Base-by-base conservation (phyloP, 2,329 filamentous ascomycete genomes). In the Sporothrix curviconia region DNA sequence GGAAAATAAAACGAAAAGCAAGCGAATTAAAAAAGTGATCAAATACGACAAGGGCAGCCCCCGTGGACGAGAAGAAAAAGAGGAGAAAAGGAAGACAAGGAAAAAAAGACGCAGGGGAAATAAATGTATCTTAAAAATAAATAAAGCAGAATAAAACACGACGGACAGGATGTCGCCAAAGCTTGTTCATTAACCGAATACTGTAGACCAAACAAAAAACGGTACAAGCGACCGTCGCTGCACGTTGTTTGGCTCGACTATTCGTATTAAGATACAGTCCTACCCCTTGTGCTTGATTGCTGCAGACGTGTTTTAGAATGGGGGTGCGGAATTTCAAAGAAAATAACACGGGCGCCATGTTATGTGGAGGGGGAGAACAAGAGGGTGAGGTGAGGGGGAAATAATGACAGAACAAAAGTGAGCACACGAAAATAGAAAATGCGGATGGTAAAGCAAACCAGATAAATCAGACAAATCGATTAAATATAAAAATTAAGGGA, bases 221-320 rank as follows among this genome's bases (percentile, higher is more conserved):
- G n/a, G 37, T 25, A 12, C 32, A 50, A 25, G 28, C 14, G 17
- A 37, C 30, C 14, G 19, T 30, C 24, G 22, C 36, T 40, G 51
- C n/a, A 11, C 37, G 36, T 19, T 25, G 19, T 43, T 36, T 36
- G 51, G 51, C 37, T n/a, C n/a, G n/a, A n/a, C n/a, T n/a, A n/a
- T n/a, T n/a, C n/a, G n/a, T n/a, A n/a, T 22, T n/a, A 54, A 19
- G 36, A 40, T 22, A 24, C n/a, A n/a, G n/a, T n/a, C n/a, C n/a
- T n/a, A n/a, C n/a, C n/a, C n/a, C 51, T 25, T 30, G 49, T 43
- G 39, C 28, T 43, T 44, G 28, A 34, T 54, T 54, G 28, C 39
- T 44, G 39, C 25, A 32, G 7, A 54, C 9, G 37, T 17, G 51
- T 36, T 42, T 54, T 54, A 34, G 17, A 43, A 54, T 15, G 22